Evolutionary conservation across 1,284 basidiomycete genomes (phyloP).

Genomic region (Flammula alnicola): DNA sequence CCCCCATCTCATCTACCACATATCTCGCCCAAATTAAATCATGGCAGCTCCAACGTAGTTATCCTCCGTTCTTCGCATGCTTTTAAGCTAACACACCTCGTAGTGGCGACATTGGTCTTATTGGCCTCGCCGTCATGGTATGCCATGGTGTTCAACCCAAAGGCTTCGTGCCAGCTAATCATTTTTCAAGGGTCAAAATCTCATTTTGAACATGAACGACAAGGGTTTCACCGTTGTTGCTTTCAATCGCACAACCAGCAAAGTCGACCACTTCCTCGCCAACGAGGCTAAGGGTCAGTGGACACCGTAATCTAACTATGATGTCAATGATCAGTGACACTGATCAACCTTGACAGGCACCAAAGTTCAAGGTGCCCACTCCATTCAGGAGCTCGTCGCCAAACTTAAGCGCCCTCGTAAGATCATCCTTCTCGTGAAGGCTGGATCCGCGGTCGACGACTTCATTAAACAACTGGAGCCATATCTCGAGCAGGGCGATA

Average conservation of each 20-base stretch:
- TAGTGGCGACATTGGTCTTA: slow-evolving; percentile 93
- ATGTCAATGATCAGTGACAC: slow-evolving; percentile 26
- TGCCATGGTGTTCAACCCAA: slow-evolving; percentile 25
- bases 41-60: slow-evolving; percentile 47
- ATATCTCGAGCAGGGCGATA: slow-evolving; percentile 79
- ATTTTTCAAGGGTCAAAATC: slow-evolving; percentile 82
- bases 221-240: slow-evolving; percentile 98
- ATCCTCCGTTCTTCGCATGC: slow-evolving; percentile 23
- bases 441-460: slow-evolving; percentile 77
- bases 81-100: slow-evolving; percentile 14
- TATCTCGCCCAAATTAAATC: slow-evolving; percentile 32
- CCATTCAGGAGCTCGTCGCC: slow-evolving; percentile 85
- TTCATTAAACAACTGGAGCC: slow-evolving; percentile 78
- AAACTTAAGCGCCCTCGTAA: slow-evolving; percentile 87
- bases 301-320: slow-evolving; percentile 30
- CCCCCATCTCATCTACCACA: slow-evolving; percentile 32
- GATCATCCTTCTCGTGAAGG: slow-evolving; percentile 97
- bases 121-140: slow-evolving; percentile 97
- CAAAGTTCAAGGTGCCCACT: slow-evolving; percentile 93
- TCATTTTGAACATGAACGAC: slow-evolving; percentile 99
- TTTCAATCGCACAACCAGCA: slow-evolving; percentile 96
- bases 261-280: slow-evolving; percentile 94
- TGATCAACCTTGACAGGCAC: slow-evolving; percentile 65
- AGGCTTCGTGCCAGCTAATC: slow-evolving; percentile 6
- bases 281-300: slow-evolving; percentile 95